Conservation (phyloP, 805 yeast species). For the Metschnikowia amazonensis region DNA sequence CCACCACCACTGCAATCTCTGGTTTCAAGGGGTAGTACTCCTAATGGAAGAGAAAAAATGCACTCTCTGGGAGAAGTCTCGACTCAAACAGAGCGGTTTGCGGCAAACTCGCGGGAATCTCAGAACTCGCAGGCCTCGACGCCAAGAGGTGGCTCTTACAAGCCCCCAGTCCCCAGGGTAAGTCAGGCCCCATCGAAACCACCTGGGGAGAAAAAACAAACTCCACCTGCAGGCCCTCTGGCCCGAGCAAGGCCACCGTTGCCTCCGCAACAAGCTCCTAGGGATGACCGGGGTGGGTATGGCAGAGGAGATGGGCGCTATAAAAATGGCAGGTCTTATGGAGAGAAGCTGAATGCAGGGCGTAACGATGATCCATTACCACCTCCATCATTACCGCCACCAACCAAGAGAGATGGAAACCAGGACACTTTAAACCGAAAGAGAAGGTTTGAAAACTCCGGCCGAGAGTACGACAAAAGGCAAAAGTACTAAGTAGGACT, state of each 20-base stretch:
- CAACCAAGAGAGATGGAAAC: constrained; percentile 6
- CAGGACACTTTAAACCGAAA: constrained; percentile 13
- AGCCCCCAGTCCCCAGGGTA: not conserved
- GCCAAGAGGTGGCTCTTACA: not conserved
- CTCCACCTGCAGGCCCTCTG: not conserved
- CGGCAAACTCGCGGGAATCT: constrained; percentile 1
- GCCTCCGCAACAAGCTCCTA: constrained; percentile 15
- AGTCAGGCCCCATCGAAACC: not conserved
- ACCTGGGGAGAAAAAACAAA: not conserved
- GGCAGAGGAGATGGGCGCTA: constrained; percentile 16
- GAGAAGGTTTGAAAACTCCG: constrained; percentile 24
- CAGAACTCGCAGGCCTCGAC: not conserved
- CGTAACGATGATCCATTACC: constrained; percentile 16
- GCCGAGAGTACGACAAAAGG: constrained; percentile 29
- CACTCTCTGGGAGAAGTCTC: constrained; percentile 4
- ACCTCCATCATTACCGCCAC: constrained; percentile 17
- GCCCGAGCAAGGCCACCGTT: constrained; percentile 7
- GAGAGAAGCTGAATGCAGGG: not conserved
- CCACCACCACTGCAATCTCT: constrained; percentile 7
- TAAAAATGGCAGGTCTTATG: constrained; percentile 6
- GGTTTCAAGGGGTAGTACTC: constrained; percentile 7
- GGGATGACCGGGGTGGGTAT: constrained; percentile 7
- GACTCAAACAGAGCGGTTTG: constrained; percentile 3
- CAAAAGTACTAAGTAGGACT: constrained; percentile 21
- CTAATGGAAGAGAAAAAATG: constrained; percentile 10